Evolutionary conservation across 2,329 filamentous ascomycete genomes (phyloP).

Genomic region (Diatrype stigma): DNA sequence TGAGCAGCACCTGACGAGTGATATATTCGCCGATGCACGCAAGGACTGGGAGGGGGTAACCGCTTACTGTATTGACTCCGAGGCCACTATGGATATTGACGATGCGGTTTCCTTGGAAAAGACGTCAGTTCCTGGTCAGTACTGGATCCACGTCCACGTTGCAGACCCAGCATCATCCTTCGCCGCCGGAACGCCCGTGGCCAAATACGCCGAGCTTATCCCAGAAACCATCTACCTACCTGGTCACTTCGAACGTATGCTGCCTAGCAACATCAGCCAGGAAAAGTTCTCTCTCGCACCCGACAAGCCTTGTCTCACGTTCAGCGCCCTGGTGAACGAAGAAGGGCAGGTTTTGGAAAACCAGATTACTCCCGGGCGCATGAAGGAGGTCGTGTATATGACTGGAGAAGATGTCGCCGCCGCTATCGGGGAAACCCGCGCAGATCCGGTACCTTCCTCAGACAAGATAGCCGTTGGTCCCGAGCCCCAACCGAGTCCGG

Average conservation of each 20-base stretch:
- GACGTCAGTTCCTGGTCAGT: conserved; percentile 47
- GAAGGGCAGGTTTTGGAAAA: conserved; percentile 50
- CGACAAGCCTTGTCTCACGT: conserved; percentile 52
- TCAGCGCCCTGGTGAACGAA: conserved; percentile 54
- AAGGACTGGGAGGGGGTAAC: conserved; percentile 55
- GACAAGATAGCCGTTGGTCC: conserved; percentile 31
- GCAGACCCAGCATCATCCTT: conserved; percentile 75
- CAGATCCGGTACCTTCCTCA: conserved; percentile 19
- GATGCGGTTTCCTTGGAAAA: conserved; percentile 71
- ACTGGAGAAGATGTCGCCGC: conserved; percentile 46
- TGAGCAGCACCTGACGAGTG: conserved; percentile 33
- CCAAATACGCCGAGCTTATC: conserved; percentile 57
- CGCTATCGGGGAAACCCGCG: conserved; percentile 34
- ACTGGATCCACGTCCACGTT: conserved; percentile 75
- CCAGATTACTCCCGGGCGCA: conserved; percentile 48
- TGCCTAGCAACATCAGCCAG: conserved; percentile 46
- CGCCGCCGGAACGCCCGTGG: conserved; percentile 51
- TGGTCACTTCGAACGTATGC: conserved; percentile 55
- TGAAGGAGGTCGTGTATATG: conserved; percentile 55
- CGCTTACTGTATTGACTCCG: conserved; percentile 70
- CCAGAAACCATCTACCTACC: conserved; percentile 57
- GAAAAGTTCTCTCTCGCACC: conserved; percentile 51
- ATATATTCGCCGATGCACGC: conserved; percentile 47
- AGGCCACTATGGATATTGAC: conserved; percentile 66
- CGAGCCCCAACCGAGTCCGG: conserved; percentile 14